Percentiles rank a stretch among this genome's conserved stretches.
phyloP scores from a whole-genome alignment of 805 yeast species.

The Hyphopichia homilentoma region DNA sequence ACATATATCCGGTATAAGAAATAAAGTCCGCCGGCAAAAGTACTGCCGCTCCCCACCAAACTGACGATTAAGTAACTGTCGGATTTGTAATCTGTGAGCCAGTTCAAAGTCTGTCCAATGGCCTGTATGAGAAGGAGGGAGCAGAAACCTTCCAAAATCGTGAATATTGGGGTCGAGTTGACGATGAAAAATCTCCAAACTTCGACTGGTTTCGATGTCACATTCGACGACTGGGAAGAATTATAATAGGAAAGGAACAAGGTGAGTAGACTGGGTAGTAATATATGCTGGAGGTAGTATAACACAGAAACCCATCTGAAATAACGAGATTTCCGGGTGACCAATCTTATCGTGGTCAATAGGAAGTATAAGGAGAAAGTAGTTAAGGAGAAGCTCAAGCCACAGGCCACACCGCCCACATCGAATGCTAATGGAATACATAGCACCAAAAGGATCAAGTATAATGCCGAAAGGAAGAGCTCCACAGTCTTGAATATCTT shows the following conservation, averaged over 20 bases:
- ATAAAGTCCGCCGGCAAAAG: slow-evolving; percentile 72
- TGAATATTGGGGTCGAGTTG: slow-evolving; percentile 85
- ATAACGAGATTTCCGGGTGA: slow-evolving; percentile 39
- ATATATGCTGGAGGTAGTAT: slow-evolving; percentile 77
- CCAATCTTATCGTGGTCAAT: slow-evolving; percentile 67
- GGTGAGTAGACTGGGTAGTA: slow-evolving; percentile 78
- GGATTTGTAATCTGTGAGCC: slow-evolving; percentile 59
- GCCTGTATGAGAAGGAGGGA: slow-evolving; percentile 89
- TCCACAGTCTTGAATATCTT: background rate
- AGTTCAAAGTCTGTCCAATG: slow-evolving; percentile 74
- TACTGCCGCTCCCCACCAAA: slow-evolving; percentile 66
- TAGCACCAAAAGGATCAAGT: slow-evolving; percentile 64
- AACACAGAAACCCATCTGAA: slow-evolving; percentile 46
- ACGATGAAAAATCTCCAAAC: slow-evolving; percentile 72
- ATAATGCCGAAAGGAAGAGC: slow-evolving; percentile 48
- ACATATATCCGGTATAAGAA: slow-evolving; percentile 81
- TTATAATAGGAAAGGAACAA: slow-evolving; percentile 56
- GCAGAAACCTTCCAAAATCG: slow-evolving; percentile 90
- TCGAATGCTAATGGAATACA: slow-evolving; percentile 93
- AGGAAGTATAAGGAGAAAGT: slow-evolving; percentile 55
- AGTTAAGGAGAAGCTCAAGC: slow-evolving; percentile 77
- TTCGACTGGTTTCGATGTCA: slow-evolving; percentile 24
- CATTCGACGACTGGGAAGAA: slow-evolving; percentile 7
- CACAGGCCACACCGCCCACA: slow-evolving; percentile 88
- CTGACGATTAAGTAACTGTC: slow-evolving; percentile 79